Evolutionary conservation across 2,329 filamentous ascomycete species (phyloP).

Genomic region (Aspergillus ochraceoroseus): DNA sequence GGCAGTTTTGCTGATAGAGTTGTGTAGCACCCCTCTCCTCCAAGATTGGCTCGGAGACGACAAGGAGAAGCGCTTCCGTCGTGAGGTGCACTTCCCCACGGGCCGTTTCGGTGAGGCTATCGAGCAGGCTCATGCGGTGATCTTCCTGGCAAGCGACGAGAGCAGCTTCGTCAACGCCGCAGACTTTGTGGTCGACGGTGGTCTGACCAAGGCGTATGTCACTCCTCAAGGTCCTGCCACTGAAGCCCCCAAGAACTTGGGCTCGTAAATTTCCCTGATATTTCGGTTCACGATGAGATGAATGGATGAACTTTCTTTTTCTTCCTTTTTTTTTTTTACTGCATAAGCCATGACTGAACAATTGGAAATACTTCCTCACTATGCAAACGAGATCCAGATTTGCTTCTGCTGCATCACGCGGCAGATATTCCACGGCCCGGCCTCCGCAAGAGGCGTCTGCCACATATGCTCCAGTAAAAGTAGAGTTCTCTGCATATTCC

Average conservation of each 20-base stretch:
- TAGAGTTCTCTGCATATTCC: conserved; percentile 46
- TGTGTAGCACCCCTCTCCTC: conserved; percentile 68
- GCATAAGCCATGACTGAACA: no score
- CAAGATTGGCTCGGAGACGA: conserved; percentile 94
- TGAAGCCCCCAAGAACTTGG: conserved; percentile 50
- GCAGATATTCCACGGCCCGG: conserved; percentile 45
- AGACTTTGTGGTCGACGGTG: conserved; percentile 93
- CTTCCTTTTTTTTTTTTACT: no score
- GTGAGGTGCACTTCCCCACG: conserved; percentile 83
- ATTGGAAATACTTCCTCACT: no score
- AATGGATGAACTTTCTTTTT: no score
- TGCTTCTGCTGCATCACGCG: conserved; percentile 46
- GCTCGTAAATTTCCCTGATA: conserved; percentile 14
- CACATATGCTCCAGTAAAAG: conserved; percentile 44
- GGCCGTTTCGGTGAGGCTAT: conserved; percentile 90
- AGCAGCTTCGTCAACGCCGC: conserved; percentile 83
- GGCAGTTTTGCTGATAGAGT: no score
- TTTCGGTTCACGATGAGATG: no score
- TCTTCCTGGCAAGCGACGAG: conserved; percentile 84
- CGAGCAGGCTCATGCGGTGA: conserved; percentile 82
- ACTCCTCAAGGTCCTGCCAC: conserved; percentile 57
- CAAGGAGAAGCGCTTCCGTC: conserved; percentile 69
- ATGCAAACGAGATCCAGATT: conserved; percentile 50
- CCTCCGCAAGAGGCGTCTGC: conserved; percentile 32
- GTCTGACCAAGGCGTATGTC: conserved; percentile 84